Base-by-base conservation (phyloP, 2,329 filamentous ascomycete genomes). In the Davidsoniella eucalypti region DNA sequence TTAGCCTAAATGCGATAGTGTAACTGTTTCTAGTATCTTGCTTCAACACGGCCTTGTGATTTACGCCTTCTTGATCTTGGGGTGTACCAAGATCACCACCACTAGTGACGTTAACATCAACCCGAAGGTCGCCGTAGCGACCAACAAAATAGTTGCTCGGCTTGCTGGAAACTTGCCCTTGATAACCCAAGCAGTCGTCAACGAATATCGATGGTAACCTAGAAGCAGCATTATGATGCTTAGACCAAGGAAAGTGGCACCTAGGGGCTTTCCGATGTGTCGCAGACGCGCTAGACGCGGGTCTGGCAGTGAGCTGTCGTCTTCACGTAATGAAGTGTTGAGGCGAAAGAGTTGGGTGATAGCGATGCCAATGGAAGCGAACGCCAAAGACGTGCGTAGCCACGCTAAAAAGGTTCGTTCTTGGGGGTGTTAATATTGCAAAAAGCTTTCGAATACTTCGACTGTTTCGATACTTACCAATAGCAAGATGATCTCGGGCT, bases 331-430 rank as follows among this genome's bases (percentile, higher is more conserved):
- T 7, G 77, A 73, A 0, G 79, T 83, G 67, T 88, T 88, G 52
- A 92, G 77, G 23, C 85, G 81, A 67, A 92, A 90, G 44, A 92
- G 76, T 62, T 92, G 85, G 1, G 85, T 90, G 39, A 92, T 75
- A 41, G 84, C 85, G 53, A 92, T 84, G 52, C 85, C 85, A 56
- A 92, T 90, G 33, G 76, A 83, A 9, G 84, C 83, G 59, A 92
- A 92, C 21, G 82, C 79, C 36, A 92, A 73, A 2, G 82, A 87
- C 2, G 85, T 92, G 48, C 85, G 76, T 41, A 92, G 72, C 85
- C 85, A 92, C 50, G 85, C 85, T 29, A 92, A 75, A 63, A 90
- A 92, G 0, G 85, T 92, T 17, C 85, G 75, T 65, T 92, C 85
- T 87, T 14, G 33, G 5, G 39, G 23, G 43, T 39, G 44, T 42